Evolutionary conservation across 257 asterid genomes (phyloP), one percentile per base, ranked within the genome.

Genomic region (Eucommia ulmoides): DNA sequence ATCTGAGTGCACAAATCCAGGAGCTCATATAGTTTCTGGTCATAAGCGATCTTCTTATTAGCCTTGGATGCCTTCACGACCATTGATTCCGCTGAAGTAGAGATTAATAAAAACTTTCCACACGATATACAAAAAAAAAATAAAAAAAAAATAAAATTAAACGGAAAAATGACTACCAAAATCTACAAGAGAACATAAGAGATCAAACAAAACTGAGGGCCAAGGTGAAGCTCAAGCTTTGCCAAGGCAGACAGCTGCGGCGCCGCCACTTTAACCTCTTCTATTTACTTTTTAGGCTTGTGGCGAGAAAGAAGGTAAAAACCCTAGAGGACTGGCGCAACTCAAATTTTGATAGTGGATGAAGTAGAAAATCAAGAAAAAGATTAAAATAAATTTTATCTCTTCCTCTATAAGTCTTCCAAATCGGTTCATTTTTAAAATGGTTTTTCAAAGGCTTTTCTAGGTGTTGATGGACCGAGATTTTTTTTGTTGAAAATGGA

Each of bases 171-270:
- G n/a, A n/a, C n/a, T n/a, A n/a, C n/a, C n/a, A n/a, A n/a, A n/a
- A n/a, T n/a, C n/a, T n/a, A n/a, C n/a, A n/a, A n/a, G n/a, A n/a
- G n/a, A n/a, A n/a, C n/a, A n/a, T n/a, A n/a, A n/a, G n/a, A n/a
- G n/a, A n/a, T 53, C 58, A n/a, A 49, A 23, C 29, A 55, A 75
- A 74, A 70, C 55, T 11, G 80, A 82, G 88, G 94, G 85, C 96
- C 88, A 82, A 74, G 93, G 74, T 84, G 65, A 61, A 41, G 74
- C 72, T 3, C 15, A 21, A 19, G 74, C 72, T 60, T 59, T 11
- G 80, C 58, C 92, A 79, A 77, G 94, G 96, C 84, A 83, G 93
- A 81, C 92, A 68, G 81, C 78, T 59, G n/a, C 57, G 78, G 64
- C 23, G 80, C 79, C 74, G 88, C 75, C 95, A 45, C 89, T 80